Evolutionary conservation across 2,329 filamentous ascomycete species (phyloP).

Genomic region (Fusarium sublunatum): DNA sequence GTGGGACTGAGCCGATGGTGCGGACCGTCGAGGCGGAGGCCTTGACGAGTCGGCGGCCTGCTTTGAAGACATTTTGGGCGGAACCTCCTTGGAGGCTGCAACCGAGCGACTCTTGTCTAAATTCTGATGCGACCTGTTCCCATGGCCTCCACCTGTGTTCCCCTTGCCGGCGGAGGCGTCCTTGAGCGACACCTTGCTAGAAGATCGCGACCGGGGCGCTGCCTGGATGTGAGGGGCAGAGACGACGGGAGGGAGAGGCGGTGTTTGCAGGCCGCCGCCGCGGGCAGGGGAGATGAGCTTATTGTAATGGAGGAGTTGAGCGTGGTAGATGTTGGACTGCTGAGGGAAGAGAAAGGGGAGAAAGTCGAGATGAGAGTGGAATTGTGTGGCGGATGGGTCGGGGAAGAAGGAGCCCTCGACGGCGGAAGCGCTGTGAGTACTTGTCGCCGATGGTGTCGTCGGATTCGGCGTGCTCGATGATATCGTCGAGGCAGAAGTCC

Average conservation of each 20-base stretch:
- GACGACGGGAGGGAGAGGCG: constrained; percentile 65
- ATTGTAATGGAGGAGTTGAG: constrained; percentile 73
- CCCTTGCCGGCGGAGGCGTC: constrained; percentile 60
- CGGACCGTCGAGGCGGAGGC: constrained; percentile 47
- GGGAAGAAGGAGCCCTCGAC: constrained; percentile 49
- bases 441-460: constrained; percentile 44
- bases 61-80: constrained; percentile 63
- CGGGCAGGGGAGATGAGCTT: constrained; percentile 70
- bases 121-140: constrained; percentile 69
- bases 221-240: constrained; percentile 68
- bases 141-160: constrained; percentile 69
- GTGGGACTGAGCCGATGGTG: constrained; percentile 58
- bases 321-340: constrained; percentile 69
- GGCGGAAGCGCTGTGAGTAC: constrained; percentile 44
- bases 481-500: constrained; percentile 46
- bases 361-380: constrained; percentile 62
- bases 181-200: constrained; percentile 69
- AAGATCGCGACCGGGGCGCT: constrained; percentile 67
- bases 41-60: constrained; percentile 51
- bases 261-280: constrained; percentile 66
- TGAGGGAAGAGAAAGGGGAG: constrained; percentile 69
- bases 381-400: constrained; percentile 48
- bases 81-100: constrained; percentile 68
- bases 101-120: constrained; percentile 71
- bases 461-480: constrained; percentile 44